phyloP scores from a whole-genome alignment of 352 stramenopile species.

The Globisporangium acanthophoron region DNA sequence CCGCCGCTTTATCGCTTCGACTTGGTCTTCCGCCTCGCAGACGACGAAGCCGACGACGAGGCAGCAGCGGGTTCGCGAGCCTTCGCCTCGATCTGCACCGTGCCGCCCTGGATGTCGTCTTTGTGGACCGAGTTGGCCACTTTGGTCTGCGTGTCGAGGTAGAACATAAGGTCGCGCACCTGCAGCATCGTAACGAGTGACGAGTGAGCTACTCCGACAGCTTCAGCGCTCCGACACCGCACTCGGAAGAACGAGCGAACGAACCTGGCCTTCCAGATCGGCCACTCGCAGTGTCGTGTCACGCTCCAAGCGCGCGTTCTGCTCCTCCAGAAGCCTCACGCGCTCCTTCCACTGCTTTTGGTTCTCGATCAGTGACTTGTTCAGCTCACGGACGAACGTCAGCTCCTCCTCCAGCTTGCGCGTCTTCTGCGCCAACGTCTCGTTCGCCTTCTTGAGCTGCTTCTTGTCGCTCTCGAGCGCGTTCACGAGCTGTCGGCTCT shows the following conservation, averaged over 20 bases:
- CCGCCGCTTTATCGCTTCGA: constrained; percentile 11
- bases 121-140: constrained; percentile 73
- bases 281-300: constrained; percentile 58
- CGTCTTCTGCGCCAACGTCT: constrained; percentile 50
- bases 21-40: constrained; percentile 16
- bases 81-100: constrained; percentile 62
- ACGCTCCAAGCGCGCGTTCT: constrained; percentile 49
- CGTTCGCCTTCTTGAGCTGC: constrained; percentile 71
- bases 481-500: constrained; percentile 44
- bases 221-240: background rate
- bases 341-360: constrained; percentile 87
- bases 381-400: constrained; percentile 78
- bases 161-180: constrained; percentile 87
- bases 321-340: constrained; percentile 59
- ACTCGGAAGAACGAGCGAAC: background rate
- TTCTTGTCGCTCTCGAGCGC: constrained; percentile 78
- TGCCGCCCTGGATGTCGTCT: constrained; percentile 80
- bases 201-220: background rate
- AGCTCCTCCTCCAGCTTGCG: constrained; percentile 81
- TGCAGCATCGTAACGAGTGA: constrained; percentile 2
- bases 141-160: constrained; percentile 85
- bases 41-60: constrained; percentile 7
- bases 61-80: constrained; percentile 10
- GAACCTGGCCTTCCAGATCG: constrained; percentile 78
- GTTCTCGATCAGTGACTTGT: constrained; percentile 86